Percentiles rank a stretch among this genome's conserved stretches.
Evolutionary conservation across 208 protist species (phyloP).

Genomic region (Leishmania arabica): DNA sequence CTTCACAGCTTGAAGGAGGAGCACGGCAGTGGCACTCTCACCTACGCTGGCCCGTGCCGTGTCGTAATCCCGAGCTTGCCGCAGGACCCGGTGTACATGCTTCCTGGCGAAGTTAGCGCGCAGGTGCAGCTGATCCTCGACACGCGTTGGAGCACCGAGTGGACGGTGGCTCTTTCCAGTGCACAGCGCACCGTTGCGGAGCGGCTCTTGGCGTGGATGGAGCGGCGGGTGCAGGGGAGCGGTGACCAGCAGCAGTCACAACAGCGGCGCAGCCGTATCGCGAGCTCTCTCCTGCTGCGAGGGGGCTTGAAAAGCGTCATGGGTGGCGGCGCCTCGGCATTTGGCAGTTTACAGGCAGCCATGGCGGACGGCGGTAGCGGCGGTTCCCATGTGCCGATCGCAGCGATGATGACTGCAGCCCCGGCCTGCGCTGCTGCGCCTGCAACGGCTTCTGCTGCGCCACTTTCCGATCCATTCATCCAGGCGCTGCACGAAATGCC

Average conservation of each 20-base stretch:
- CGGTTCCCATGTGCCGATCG: not conserved
- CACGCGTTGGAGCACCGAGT: conserved; percentile 32
- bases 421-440: not conserved
- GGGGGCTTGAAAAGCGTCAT: conserved; percentile 15
- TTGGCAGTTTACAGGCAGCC: not conserved
- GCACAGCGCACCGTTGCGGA: conserved; percentile 34
- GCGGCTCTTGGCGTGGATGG: conserved; percentile 29
- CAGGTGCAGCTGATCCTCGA: conserved; percentile 39
- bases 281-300: conserved; percentile 25
- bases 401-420: conserved; percentile 1
- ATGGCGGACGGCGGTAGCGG: not conserved
- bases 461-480: conserved; percentile 14
- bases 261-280: conserved; percentile 23
- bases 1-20: conserved; percentile 11
- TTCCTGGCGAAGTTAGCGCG: conserved; percentile 44
- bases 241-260: conserved; percentile 13
- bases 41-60: conserved; percentile 30
- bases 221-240: conserved; percentile 9
- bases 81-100: conserved; percentile 5
- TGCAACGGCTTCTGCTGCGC: not conserved
- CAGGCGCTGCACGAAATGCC: conserved; percentile 30
- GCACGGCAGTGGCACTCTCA: conserved; percentile 6
- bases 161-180: conserved; percentile 16
- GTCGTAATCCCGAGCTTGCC: conserved; percentile 23
- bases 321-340: not conserved